Percentiles rank a stretch among this genome's conserved stretches.
Evolutionary conservation across 75 land plant genomes (phyloP).

Genomic region (Picea sitchensis): DNA sequence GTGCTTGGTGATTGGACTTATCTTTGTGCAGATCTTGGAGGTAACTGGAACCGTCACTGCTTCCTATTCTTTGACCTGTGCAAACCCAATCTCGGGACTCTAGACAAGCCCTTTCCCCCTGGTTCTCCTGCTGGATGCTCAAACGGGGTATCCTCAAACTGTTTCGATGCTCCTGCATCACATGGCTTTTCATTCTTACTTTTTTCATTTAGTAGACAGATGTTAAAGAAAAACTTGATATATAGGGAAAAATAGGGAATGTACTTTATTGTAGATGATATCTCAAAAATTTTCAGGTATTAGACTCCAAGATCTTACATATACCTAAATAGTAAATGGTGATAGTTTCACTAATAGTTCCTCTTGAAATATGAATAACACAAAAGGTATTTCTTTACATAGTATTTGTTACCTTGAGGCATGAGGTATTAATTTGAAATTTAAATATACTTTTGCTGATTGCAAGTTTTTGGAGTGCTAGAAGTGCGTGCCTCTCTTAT

Average conservation of each 20-base stretch:
- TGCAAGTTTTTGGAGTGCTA: background rate
- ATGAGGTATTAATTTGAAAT: background rate
- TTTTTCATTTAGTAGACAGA: too few species aligned
- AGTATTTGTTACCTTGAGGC: background rate
- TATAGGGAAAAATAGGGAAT: background rate
- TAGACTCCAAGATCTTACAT: background rate
- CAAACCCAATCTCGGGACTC: too few species aligned
- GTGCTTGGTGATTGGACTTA: too few species aligned
- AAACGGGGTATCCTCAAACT: too few species aligned
- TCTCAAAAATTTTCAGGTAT: background rate
- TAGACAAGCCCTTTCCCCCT: too few species aligned
- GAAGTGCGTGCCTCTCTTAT: background rate
- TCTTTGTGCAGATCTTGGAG: too few species aligned
- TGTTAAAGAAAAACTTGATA: background rate
- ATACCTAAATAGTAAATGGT: background rate
- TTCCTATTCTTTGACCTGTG: too few species aligned
- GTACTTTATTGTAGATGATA: background rate
- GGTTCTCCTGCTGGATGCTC: too few species aligned
- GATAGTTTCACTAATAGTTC: background rate
- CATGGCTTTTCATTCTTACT: too few species aligned
- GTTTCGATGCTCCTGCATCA: too few species aligned
- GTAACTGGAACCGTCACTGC: too few species aligned
- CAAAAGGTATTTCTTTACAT: background rate
- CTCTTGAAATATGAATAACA: background rate
- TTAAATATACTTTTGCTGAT: background rate